These are phyloP conservation scores for Juglanconis oblonga DNA, from an alignment of 2,329 filamentous ascomycete species.

Conservation along the genomic window DNA sequence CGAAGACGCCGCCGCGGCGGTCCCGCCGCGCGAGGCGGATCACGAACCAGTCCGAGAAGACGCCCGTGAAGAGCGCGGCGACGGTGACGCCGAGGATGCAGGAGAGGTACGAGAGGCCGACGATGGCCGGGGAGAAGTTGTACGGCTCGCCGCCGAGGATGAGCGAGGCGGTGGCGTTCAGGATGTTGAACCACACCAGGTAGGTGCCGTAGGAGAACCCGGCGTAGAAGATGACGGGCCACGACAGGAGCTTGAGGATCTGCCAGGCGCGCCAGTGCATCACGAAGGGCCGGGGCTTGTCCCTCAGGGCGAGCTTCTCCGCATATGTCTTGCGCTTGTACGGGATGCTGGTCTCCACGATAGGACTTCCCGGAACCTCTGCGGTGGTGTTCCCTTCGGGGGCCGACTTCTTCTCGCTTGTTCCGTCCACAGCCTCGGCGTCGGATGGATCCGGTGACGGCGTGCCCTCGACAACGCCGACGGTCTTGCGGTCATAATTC, in stretches of 20 bases:
- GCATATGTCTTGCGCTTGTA: conserved; percentile 33
- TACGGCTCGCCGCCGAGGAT: conserved; percentile 29
- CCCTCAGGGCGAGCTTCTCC: conserved; percentile 33
- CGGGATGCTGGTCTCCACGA: background rate
- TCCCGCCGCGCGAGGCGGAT: conserved; percentile 29
- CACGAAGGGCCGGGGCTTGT: conserved; percentile 32
- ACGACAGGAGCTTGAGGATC: conserved; percentile 30
- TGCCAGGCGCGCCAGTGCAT: conserved; percentile 37
- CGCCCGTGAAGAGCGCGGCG: conserved; percentile 26
- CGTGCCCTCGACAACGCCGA: conserved; percentile 16
- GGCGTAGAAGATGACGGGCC: conserved; percentile 41
- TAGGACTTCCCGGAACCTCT: background rate
- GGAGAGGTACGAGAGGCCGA: conserved; percentile 25
- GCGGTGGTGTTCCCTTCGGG: conserved; percentile 5
- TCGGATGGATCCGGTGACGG: background rate
- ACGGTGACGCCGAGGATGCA: conserved; percentile 27
- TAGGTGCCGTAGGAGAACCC: conserved; percentile 32
- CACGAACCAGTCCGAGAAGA: conserved; percentile 30
- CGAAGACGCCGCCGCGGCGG: conserved; percentile 27
- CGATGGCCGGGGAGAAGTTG: conserved; percentile 28
- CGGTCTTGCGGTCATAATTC: conserved; percentile 36
- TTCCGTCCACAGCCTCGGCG: background rate
- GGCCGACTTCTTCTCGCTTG: background rate
- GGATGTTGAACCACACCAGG: conserved; percentile 32
- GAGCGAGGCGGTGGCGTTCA: conserved; percentile 34